Evolutionary conservation across 352 stramenopile species (phyloP).

Genomic region (Globisporangium polare): DNA sequence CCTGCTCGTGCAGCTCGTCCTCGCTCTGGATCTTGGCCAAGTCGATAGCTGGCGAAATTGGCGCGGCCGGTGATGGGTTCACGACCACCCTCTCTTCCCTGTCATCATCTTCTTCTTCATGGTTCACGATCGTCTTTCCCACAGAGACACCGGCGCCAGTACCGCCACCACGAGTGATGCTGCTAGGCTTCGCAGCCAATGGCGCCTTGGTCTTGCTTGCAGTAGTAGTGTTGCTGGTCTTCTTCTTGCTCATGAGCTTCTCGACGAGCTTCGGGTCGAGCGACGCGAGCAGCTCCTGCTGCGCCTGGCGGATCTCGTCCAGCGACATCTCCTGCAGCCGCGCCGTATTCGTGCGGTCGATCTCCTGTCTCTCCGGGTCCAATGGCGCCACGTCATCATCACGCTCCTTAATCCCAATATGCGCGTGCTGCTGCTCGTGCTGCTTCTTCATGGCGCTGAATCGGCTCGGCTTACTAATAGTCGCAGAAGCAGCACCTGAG

Average conservation of each 20-base stretch:
- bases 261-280: constrained; percentile 61
- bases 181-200: neutral
- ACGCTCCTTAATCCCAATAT: neutral
- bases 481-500: neutral
- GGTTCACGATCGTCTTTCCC: constrained; percentile 10
- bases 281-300: constrained; percentile 56
- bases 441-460: constrained; percentile 16
- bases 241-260: constrained; percentile 50
- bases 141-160: constrained; percentile 3
- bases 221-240: constrained; percentile 7
- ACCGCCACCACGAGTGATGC: neutral
- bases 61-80: neutral
- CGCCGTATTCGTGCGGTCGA: constrained; percentile 54
- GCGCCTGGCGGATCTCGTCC: constrained; percentile 63
- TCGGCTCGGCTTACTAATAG: constrained; percentile 17
- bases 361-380: constrained; percentile 40
- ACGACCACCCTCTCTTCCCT: neutral
- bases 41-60: constrained; percentile 19
- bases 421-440: too few species aligned
- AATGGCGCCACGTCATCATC: constrained; percentile 11
- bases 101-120: neutral
- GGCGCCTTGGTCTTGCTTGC: neutral
- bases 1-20: constrained; percentile 45
- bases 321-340: constrained; percentile 60
- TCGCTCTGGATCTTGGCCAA: constrained; percentile 58